Percentiles rank a stretch among this genome's conserved stretches.
These are phyloP conservation scores for Scheffersomyces insectosa DNA, from an alignment of 1,139 yeast species.

Conservation along the genomic window DNA sequence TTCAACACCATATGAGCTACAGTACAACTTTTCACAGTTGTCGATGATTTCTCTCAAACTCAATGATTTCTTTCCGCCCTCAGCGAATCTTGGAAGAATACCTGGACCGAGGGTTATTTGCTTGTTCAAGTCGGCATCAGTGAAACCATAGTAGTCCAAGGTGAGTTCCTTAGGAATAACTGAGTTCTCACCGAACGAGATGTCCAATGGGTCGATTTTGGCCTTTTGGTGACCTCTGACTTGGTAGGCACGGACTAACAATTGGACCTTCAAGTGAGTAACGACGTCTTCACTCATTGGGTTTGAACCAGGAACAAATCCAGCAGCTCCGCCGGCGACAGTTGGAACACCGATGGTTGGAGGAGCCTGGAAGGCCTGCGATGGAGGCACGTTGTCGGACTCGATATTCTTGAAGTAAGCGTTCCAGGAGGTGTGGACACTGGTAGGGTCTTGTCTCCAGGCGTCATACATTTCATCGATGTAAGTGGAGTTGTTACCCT, in stretches of 20 bases:
- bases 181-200: slow-evolving; percentile 74
- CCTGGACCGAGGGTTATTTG: slow-evolving; percentile 96
- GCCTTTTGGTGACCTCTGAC: slow-evolving; percentile 98
- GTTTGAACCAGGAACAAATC: slow-evolving; percentile 53
- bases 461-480: slow-evolving; percentile 97
- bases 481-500: slow-evolving; percentile 84
- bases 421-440: slow-evolving; percentile 96
- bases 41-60: slow-evolving; percentile 76
- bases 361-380: slow-evolving; percentile 84
- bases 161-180: slow-evolving; percentile 81
- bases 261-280: slow-evolving; percentile 91
- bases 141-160: slow-evolving; percentile 86
- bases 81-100: slow-evolving; percentile 88
- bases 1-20: slow-evolving; percentile 89
- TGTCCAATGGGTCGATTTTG: slow-evolving; percentile 89
- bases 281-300: slow-evolving; percentile 63
- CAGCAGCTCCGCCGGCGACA: slow-evolving; percentile 73
- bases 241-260: slow-evolving; percentile 96
- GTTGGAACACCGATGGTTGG: slow-evolving; percentile 74
- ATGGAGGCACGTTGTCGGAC: slow-evolving; percentile 63
- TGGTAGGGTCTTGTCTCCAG: slow-evolving; percentile 85
- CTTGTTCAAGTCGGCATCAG: slow-evolving; percentile 79
- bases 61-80: slow-evolving; percentile 61
- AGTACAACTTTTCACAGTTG: slow-evolving; percentile 81
- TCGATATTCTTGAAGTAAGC: slow-evolving; percentile 92